These are phyloP conservation scores for Fragilaria radians DNA, from an alignment of 108 stramenopile species.

Conservation along the genomic window DNA sequence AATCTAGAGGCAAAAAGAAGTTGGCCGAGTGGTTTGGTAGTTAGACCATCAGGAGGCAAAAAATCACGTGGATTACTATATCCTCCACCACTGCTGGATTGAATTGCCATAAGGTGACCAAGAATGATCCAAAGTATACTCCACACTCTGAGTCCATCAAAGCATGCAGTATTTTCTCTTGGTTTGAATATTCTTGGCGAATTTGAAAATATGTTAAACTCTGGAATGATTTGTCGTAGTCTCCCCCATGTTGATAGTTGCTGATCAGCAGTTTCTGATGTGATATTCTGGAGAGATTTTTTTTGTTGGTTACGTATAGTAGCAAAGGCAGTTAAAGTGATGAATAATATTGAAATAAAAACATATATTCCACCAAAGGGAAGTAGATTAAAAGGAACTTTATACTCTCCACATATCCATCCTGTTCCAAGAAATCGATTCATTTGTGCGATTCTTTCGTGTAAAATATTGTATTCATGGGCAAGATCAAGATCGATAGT, in stretches of 20 bases:
- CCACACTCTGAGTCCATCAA: conserved; percentile 39
- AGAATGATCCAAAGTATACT: conserved; percentile 47
- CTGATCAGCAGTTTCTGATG: no score
- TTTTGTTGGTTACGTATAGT: no score
- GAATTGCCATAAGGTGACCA: conserved; percentile 47
- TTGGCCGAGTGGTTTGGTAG: conserved; percentile 33
- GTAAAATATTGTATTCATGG: conserved; percentile 21
- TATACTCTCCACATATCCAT: conserved; percentile 45
- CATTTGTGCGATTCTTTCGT: conserved; percentile 25
- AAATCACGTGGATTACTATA: conserved; percentile 40
- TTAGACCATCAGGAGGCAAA: conserved; percentile 38
- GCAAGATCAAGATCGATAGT: no score
- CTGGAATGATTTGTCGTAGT: no score
- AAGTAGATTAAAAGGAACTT: conserved; percentile 18
- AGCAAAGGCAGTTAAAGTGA: no score
- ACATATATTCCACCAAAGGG: conserved; percentile 15
- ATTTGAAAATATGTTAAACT: no score
- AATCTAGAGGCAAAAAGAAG: conserved; percentile 38
- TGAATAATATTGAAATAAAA: no score
- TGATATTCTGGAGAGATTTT: no score
- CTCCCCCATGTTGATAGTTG: no score
- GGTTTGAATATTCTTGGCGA: conserved; percentile 3
- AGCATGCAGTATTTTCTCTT: conserved; percentile 27
- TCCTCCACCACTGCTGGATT: conserved; percentile 30
- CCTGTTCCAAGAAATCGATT: conserved; percentile 38